Conservation (phyloP, 2,329 filamentous ascomycete species). For the Ambrosiella cleistominuta region DNA sequence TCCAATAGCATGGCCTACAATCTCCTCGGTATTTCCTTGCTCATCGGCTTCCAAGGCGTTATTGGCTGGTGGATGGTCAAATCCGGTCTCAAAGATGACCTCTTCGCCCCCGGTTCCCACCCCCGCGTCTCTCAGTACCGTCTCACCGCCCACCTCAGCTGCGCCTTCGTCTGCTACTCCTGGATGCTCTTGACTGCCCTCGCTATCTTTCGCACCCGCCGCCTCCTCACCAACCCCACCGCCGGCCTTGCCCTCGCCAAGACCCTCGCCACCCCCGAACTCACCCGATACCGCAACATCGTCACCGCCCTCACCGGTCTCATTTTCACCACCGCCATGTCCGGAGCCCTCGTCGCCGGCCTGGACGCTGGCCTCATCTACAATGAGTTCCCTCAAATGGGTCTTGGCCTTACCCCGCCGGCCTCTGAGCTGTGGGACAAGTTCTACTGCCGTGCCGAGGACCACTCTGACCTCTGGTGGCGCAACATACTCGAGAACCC, state of each 20-base stretch:
- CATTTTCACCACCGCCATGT: constrained; percentile 81
- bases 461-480: constrained; percentile 80
- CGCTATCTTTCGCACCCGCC: constrained; percentile 60
- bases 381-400: constrained; percentile 97
- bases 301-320: constrained; percentile 54
- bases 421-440: constrained; percentile 65
- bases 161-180: constrained; percentile 82
- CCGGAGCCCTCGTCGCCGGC: constrained; percentile 81
- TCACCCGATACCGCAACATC: constrained; percentile 56
- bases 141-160: constrained; percentile 70
- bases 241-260: constrained; percentile 42
- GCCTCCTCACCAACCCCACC: constrained; percentile 49
- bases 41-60: constrained; percentile 89
- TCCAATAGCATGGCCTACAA: constrained; percentile 60
- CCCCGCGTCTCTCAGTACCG: constrained; percentile 91
- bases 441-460: constrained; percentile 66
- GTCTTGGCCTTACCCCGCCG: constrained; percentile 63
- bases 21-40: constrained; percentile 62
- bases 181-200: constrained; percentile 89
- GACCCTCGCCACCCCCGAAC: constrained; percentile 45
- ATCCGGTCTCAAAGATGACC: constrained; percentile 83
- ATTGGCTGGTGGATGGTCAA: constrained; percentile 99
- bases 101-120: constrained; percentile 79
- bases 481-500: constrained; percentile 97
- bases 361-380: constrained; percentile 95